These are phyloP conservation scores for Caryopteris hybrid DNA, from an alignment of 305 asterid species.

Conservation along the genomic window DNA sequence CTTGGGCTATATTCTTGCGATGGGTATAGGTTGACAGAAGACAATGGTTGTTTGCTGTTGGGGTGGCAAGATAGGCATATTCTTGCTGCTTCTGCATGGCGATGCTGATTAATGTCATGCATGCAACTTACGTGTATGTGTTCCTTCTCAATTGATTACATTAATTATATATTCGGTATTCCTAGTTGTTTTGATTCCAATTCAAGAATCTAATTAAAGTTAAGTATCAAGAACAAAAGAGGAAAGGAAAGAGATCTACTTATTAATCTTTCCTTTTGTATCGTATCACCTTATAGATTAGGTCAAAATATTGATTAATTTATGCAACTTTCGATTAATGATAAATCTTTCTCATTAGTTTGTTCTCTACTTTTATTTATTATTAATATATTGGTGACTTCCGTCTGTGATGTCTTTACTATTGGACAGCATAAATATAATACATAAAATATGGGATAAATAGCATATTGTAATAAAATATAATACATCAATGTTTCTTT, in stretches of 20 bases:
- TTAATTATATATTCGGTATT: neutral
- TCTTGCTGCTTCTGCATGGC: constrained; percentile 85
- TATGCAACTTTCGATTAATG: constrained; percentile 9
- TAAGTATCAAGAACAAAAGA: constrained; percentile 12
- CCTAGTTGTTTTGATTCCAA: constrained; percentile 11
- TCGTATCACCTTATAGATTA: constrained; percentile 9
- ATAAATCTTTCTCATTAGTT: neutral
- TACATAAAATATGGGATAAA: no score
- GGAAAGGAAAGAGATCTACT: neutral
- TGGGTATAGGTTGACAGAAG: constrained; percentile 77
- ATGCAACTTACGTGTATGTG: neutral
- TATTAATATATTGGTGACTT: neutral
- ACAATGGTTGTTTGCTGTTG: constrained; percentile 66
- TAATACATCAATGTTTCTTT: no score
- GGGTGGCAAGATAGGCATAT: constrained; percentile 86
- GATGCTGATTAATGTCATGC: constrained; percentile 41
- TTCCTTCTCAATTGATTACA: constrained; percentile 12
- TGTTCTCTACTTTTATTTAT: neutral
- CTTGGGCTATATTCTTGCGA: constrained; percentile 75
- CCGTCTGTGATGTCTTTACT: neutral
- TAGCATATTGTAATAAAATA: no score
- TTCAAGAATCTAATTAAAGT: constrained; percentile 3
- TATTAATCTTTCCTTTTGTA: constrained; percentile 13
- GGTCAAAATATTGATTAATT: constrained; percentile 20
- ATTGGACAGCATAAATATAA: neutral